phyloP scores from a whole-genome alignment of 345 rosid genomes.

The Erodium maritimum region DNA sequence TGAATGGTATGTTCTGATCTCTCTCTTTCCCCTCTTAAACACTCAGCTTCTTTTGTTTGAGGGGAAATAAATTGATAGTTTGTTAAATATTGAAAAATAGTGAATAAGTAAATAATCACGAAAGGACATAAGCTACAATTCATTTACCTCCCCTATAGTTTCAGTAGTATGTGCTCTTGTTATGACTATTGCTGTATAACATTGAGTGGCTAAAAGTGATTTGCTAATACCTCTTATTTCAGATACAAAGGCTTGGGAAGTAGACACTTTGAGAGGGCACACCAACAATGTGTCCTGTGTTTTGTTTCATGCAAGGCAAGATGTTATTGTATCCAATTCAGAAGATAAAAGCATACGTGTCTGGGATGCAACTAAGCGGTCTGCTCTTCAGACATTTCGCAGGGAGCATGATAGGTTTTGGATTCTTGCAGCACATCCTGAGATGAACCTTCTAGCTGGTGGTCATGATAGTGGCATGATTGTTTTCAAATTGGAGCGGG shows the following conservation, averaged over 20 bases:
- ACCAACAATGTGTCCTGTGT: slow-evolving; percentile 91
- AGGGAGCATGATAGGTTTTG: slow-evolving; percentile 95
- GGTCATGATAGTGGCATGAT: slow-evolving; percentile 98
- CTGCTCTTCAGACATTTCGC: slow-evolving; percentile 85
- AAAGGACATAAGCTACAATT: too few species aligned
- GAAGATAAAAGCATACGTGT: slow-evolving; percentile 95
- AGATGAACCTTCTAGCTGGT: slow-evolving; percentile 88
- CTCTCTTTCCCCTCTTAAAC: too few species aligned
- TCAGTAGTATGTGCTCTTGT: too few species aligned
- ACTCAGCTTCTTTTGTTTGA: too few species aligned
- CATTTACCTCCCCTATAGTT: too few species aligned
- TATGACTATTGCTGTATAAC: too few species aligned
- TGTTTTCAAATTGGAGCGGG: slow-evolving; percentile 94
- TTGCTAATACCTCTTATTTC: slow-evolving; percentile 12
- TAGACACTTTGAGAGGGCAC: slow-evolving; percentile 94
- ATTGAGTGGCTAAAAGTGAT: too few species aligned
- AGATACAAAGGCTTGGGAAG: slow-evolving; percentile 99
- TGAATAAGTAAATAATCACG: too few species aligned
- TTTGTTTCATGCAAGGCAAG: slow-evolving; percentile 90
- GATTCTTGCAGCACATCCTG: slow-evolving; percentile 91
- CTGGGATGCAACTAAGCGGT: slow-evolving; percentile 91
- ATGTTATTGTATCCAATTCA: slow-evolving; percentile 92
- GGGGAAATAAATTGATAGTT: too few species aligned
- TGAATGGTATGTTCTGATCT: slow-evolving; percentile 48
- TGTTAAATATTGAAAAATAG: too few species aligned